These are phyloP conservation scores for Solanum etuberosum DNA, from an alignment of 257 asterid species.

Conservation along the genomic window DNA sequence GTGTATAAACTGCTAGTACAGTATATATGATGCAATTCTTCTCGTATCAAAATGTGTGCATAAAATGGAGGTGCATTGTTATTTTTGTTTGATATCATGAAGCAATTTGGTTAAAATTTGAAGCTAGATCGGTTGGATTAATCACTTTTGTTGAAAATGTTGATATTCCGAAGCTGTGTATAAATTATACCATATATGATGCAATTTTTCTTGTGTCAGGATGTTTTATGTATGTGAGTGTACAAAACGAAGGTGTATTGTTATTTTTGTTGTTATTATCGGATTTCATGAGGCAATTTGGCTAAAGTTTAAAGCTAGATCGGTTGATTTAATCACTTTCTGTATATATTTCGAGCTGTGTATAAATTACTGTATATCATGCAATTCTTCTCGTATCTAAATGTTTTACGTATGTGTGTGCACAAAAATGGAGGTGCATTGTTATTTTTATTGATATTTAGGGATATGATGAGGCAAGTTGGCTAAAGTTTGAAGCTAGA, in stretches of 20 bases:
- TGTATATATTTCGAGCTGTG: too few species aligned
- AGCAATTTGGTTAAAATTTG: not conserved
- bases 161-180: not conserved
- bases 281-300: not conserved
- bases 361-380: too few species aligned
- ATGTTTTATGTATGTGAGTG: not conserved
- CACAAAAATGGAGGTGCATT: too few species aligned
- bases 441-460: too few species aligned
- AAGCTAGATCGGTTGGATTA: not conserved
- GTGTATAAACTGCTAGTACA: not conserved
- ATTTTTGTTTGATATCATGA: not conserved
- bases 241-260: not conserved
- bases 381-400: too few species aligned
- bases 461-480: too few species aligned
- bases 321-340: not conserved
- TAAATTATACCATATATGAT: not conserved
- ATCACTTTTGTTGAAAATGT: not conserved
- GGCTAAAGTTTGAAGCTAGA: too few species aligned
- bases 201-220: not conserved
- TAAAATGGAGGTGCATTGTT: not conserved
- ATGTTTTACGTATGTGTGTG: too few species aligned
- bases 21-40: too few species aligned
- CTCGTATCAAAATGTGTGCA: too few species aligned
- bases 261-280: too few species aligned
- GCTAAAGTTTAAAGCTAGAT: not conserved